Evolutionary conservation across 495 filamentous ascomycete species (phyloP).

Genomic region (Aspergillus bertholletiae): DNA sequence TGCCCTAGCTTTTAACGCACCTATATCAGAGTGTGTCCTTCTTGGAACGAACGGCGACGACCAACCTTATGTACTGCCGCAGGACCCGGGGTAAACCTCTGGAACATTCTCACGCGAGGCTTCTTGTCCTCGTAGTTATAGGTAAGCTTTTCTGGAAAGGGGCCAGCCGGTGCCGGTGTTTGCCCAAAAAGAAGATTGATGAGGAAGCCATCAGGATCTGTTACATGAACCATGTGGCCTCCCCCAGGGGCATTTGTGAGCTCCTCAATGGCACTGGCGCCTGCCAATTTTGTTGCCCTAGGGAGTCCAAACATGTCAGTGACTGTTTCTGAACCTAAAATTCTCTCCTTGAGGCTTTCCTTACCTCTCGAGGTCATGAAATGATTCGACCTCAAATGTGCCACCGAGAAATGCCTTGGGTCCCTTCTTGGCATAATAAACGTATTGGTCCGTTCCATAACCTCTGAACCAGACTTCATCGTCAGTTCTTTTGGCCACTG

Average conservation of each 20-base stretch:
- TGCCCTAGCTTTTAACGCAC: constrained; percentile 67
- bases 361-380: constrained; percentile 46
- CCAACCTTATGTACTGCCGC: constrained; percentile 59
- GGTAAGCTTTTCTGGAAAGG: constrained; percentile 8
- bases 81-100: constrained; percentile 46
- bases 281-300: constrained; percentile 10
- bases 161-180: neutral
- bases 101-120: constrained; percentile 15
- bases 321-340: too few relatives aligned
- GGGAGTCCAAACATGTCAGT: too few relatives aligned
- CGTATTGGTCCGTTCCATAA: constrained; percentile 55
- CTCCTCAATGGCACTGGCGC: constrained; percentile 6
- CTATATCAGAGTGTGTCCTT: too few relatives aligned
- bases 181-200: constrained; percentile 28
- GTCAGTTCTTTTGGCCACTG: constrained; percentile 35
- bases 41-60: constrained; percentile 39
- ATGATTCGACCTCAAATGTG: constrained; percentile 52
- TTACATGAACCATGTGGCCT: constrained; percentile 21
- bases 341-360: too few relatives aligned
- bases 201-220: constrained; percentile 27
- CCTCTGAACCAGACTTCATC: constrained; percentile 55
- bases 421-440: constrained; percentile 46
- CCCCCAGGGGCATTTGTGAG: constrained; percentile 23
- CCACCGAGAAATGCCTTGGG: constrained; percentile 52
- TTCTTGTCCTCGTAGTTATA: constrained; percentile 22